Evolutionary conservation across 441 rosid genomes (phyloP), one percentile per base, ranked within the genome.

Genomic region (Macaranga tanarius): DNA sequence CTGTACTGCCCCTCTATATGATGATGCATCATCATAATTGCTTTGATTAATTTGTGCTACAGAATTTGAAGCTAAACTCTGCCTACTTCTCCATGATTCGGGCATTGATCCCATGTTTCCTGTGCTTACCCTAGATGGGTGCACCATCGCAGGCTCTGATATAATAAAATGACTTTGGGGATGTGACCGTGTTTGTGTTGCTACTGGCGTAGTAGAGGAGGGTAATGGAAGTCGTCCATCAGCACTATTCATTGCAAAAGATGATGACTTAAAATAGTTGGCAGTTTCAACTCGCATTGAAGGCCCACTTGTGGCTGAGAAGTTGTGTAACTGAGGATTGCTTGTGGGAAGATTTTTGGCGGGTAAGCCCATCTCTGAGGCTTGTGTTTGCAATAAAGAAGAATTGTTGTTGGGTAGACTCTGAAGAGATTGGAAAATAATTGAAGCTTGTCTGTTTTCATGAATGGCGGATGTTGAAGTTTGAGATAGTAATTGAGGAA

Each of bases 71-170:
- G 65, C 84, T 62, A 81, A 71, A 62, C 77, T 80, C 79, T 81
- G 86, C 69, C 85, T 81, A 20, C 71, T 79, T 78, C 86, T 84
- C 97, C 97, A 84, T 47, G 86, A 79, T 71, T 84, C 85, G 4
- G 79, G 77, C 67, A 76, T 70, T 38, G 82, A 70, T 57, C 76
- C 83, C 34, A 78, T 51, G 69, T 86, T 83, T 51, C 85, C 92
- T 26, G 79, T 51, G 2, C 74, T 70, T 60, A 75, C 77, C 72
- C 92, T 81, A 59, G 83, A 77, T 1, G 48, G 65, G 73, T 85
- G 84, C 2, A 23, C 20, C 19, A 61, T 60, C 7, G 47, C 48
- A 26, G 88, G 71, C 60, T 83, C 79, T 6, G 83, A 34, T 67
- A 71, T 34, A 34, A 34, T 34, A 20, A 67, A 76, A 60, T 79